A percentile compares a stretch with the other conserved stretches of the same genome.
Evolutionary conservation across 2,329 filamentous ascomycete species (phyloP).

Genomic region (Massarina eburnea): DNA sequence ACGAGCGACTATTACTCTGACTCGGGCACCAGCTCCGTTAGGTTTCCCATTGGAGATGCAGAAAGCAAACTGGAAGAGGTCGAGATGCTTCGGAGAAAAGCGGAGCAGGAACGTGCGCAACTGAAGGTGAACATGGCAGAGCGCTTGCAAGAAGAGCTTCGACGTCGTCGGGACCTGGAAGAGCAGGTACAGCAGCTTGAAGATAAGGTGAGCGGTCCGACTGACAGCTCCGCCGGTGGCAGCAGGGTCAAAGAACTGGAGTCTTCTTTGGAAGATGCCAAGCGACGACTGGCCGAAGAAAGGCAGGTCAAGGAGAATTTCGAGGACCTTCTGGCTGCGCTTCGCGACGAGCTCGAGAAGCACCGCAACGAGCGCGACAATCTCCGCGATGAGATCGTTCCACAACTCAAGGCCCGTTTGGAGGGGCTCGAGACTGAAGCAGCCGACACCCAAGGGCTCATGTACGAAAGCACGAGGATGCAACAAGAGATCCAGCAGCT

Average conservation of each 20-base stretch:
- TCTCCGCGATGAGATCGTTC: constrained; percentile 83
- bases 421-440: constrained; percentile 78
- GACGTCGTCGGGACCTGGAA: constrained; percentile 74
- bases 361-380: constrained; percentile 89
- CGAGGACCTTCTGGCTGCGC: constrained; percentile 82
- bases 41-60: constrained; percentile 66
- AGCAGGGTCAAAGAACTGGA: constrained; percentile 77
- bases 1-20: constrained; percentile 99
- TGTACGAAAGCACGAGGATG: constrained; percentile 80
- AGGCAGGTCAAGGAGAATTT: constrained; percentile 88
- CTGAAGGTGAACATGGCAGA: constrained; percentile 81
- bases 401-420: constrained; percentile 72
- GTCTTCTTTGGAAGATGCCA: constrained; percentile 75
- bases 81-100: constrained; percentile 76
- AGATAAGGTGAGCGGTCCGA: constrained; percentile 61
- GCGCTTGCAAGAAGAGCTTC: constrained; percentile 84
- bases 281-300: constrained; percentile 81
- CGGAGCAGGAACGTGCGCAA: constrained; percentile 89
- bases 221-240: constrained; percentile 31
- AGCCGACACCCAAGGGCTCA: constrained; percentile 69
- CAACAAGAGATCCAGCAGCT: constrained; percentile 72
- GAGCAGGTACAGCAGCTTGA: constrained; percentile 81
- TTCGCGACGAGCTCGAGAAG: constrained; percentile 79
- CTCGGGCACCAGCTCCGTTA: constrained; percentile 83
- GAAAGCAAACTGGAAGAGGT: constrained; percentile 68